phyloP scores from a whole-genome alignment of 352 stramenopile genomes.

The Phytophthora hibernalis region DNA sequence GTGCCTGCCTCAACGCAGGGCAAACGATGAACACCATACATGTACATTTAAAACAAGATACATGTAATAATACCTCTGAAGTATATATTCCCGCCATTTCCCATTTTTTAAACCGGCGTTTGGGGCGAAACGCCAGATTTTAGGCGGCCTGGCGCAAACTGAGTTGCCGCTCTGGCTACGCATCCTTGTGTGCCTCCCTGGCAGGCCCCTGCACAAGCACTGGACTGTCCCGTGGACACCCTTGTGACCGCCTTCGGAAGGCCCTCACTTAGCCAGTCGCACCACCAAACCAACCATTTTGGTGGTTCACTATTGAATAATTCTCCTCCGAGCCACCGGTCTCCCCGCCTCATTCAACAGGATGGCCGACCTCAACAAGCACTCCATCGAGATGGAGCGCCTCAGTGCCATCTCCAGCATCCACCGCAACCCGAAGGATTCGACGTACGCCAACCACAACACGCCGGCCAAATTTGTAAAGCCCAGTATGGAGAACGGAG shows the following conservation, averaged over 20 bases:
- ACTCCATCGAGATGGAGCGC: constrained; percentile 34
- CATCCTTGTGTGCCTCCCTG: constrained; percentile 7
- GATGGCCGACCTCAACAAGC: constrained; percentile 34
- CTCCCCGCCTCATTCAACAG: constrained; percentile 15
- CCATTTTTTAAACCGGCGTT: too few species aligned
- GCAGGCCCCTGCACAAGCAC: constrained; percentile 22
- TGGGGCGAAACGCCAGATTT: too few species aligned
- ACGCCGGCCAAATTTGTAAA: constrained; percentile 25
- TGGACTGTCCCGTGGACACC: too few species aligned
- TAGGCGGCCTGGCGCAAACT: too few species aligned
- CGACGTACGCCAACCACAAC: constrained; percentile 26
- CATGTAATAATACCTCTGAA: too few species aligned
- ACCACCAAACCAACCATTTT: constrained; percentile 22
- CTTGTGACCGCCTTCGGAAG: too few species aligned
- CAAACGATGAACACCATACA: too few species aligned
- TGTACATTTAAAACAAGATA: too few species aligned
- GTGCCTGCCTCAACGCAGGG: too few species aligned
- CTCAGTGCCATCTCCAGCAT: constrained; percentile 37
- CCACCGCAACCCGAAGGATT: constrained; percentile 28
- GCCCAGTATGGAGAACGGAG: constrained; percentile 35
- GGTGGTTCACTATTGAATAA: constrained; percentile 24
- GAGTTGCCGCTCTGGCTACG: constrained; percentile 33
- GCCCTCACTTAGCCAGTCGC: constrained; percentile 28
- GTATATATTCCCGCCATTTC: too few species aligned
- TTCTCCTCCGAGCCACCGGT: background rate